These are phyloP conservation scores for Mentha longifolia DNA, from an alignment of 257 asterid species.

Conservation along the genomic window DNA sequence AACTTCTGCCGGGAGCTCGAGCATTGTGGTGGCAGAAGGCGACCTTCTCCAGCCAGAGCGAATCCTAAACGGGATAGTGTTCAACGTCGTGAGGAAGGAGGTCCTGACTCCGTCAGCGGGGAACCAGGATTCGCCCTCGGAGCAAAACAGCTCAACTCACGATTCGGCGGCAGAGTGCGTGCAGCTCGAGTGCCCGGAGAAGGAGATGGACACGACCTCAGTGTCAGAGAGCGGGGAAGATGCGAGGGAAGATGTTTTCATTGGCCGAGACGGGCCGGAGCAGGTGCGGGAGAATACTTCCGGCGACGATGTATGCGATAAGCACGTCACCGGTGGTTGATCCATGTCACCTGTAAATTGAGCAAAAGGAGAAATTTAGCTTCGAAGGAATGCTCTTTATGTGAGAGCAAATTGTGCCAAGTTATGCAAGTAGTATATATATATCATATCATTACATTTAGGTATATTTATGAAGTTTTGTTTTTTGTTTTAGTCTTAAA, in stretches of 20 bases:
- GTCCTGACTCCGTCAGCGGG: slow-evolving; percentile 63
- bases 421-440: too few species aligned
- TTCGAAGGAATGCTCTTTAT: too few species aligned
- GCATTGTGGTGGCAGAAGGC: slow-evolving; percentile 77
- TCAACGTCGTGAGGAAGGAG: slow-evolving; percentile 80
- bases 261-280: slow-evolving; percentile 9
- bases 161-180: slow-evolving; percentile 63
- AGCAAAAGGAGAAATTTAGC: not conserved
- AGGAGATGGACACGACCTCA: slow-evolving; percentile 58
- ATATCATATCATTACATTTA: too few species aligned
- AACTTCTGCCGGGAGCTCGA: slow-evolving; percentile 32
- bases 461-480: too few species aligned
- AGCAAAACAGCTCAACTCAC: slow-evolving; percentile 38
- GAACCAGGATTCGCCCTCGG: slow-evolving; percentile 57
- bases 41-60: slow-evolving; percentile 85
- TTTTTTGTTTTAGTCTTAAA: too few species aligned
- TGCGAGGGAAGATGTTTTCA: slow-evolving; percentile 21
- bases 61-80: slow-evolving; percentile 75
- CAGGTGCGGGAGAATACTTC: not conserved
- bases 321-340: slow-evolving; percentile 47
- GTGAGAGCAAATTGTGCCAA: too few species aligned
- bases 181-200: slow-evolving; percentile 67
- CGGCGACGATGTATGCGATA: slow-evolving; percentile 33
- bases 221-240: too few species aligned
- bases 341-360: slow-evolving; percentile 32